These are phyloP conservation scores for Yarrowia galli DNA, from an alignment of 1,139 yeast species.

Conservation along the genomic window DNA sequence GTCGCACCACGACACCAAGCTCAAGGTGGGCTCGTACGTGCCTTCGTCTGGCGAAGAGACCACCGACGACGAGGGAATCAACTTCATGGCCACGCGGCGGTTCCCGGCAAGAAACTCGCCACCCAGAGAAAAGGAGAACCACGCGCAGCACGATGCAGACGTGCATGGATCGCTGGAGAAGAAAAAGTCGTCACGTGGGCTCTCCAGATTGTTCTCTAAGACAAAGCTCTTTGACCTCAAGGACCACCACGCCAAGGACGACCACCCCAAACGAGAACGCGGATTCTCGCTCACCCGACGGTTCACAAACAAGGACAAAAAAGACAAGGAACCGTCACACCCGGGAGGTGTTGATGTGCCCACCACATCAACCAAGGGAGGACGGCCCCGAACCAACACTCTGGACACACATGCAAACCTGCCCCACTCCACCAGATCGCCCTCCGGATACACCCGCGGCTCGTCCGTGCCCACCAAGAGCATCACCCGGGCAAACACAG, in stretches of 20 bases:
- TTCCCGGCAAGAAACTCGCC: conserved; percentile 4
- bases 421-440: conserved; percentile 13
- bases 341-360: conserved; percentile 27
- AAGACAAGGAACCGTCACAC: conserved; percentile 9
- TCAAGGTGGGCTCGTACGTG: conserved; percentile 37
- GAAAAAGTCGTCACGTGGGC: conserved; percentile 26
- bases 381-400: conserved; percentile 27
- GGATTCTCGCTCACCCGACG: conserved; percentile 34
- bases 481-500: conserved; percentile 34
- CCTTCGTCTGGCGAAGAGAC: conserved; percentile 33
- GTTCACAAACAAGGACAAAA: conserved; percentile 31
- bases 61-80: conserved; percentile 37
- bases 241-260: conserved; percentile 10
- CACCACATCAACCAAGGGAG: too few relatives aligned
- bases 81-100: conserved; percentile 32
- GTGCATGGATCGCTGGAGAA: conserved; percentile 24
- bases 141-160: not conserved
- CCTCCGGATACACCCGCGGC: conserved; percentile 27
- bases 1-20: conserved; percentile 29
- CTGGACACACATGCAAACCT: conserved; percentile 17
- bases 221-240: conserved; percentile 30
- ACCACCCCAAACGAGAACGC: conserved; percentile 13
- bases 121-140: conserved; percentile 30
- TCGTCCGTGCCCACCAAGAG: conserved; percentile 27
- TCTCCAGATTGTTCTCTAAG: conserved; percentile 25